Conservation (phyloP, 139 green algal genomes). For the Haematococcus sp. region DNA sequence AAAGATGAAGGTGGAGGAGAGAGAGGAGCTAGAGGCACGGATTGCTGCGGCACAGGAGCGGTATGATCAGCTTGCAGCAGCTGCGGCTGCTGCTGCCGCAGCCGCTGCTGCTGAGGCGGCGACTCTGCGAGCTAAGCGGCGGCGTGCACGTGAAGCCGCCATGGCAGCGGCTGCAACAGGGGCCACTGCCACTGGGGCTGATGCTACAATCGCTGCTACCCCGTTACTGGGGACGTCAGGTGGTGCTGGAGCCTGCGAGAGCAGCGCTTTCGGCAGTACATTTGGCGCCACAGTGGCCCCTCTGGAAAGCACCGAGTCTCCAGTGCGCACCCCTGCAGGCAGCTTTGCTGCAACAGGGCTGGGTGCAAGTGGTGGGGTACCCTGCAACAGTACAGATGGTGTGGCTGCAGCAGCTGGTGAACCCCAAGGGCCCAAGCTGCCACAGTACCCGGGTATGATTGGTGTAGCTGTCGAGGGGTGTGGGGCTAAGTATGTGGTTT, state of each 20-base stretch:
- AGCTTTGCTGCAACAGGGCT: neutral
- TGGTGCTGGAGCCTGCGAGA: neutral
- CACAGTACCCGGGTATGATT: neutral
- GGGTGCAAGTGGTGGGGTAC: neutral
- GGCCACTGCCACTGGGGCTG: neutral
- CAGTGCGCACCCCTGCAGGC: neutral
- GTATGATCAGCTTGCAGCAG: conserved; percentile 1
- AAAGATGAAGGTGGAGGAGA: conserved; percentile 30
- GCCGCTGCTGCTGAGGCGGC: conserved; percentile 18
- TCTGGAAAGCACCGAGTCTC: neutral
- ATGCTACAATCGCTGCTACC: no score
- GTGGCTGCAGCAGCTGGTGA: neutral
- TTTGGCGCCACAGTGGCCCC: neutral
- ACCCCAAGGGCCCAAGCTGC: conserved; percentile 1
- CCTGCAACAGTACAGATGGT: no score
- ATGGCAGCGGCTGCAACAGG: neutral
- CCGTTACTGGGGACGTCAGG: neutral
- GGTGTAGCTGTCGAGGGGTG: conserved; percentile 3
- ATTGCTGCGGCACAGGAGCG: conserved; percentile 12
- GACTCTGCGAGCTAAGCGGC: conserved; percentile 32
- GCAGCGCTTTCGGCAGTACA: neutral
- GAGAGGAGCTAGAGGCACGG: conserved; percentile 26
- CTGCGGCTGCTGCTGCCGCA: neutral
- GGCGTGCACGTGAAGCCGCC: neutral
- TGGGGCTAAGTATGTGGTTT: neutral